A percentile compares a stretch with the other conserved stretches of the same genome.
phyloP scores from a whole-genome alignment of 228 moss, liverwort and hornwort species.

The Sphagnum magellanicum region DNA sequence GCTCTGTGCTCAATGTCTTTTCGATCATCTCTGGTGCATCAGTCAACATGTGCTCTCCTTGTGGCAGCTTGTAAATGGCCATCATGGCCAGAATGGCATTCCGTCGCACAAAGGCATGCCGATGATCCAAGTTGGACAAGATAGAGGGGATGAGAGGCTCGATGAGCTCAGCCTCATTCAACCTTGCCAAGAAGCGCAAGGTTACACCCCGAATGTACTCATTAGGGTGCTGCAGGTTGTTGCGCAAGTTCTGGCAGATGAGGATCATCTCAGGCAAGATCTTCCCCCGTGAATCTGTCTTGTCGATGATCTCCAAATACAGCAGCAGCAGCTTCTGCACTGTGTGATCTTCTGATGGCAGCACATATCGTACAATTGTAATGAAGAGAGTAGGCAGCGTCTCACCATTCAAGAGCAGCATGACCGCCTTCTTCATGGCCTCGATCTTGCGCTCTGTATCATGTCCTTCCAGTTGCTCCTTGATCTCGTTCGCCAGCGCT shows the following conservation, averaged over 20 bases:
- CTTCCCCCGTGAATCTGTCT: constrained; percentile 82
- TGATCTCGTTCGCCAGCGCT: constrained; percentile 85
- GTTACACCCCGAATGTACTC: constrained; percentile 94
- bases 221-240: constrained; percentile 95
- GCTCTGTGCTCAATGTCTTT: constrained; percentile 61
- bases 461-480: constrained; percentile 81
- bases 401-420: constrained; percentile 84
- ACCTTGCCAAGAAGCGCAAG: constrained; percentile 79
- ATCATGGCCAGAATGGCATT: constrained; percentile 86
- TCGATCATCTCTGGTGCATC: constrained; percentile 97
- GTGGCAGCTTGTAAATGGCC: constrained; percentile 83
- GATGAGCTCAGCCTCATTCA: constrained; percentile 90
- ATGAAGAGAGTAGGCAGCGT: constrained; percentile 88
- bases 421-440: constrained; percentile 94
- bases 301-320: constrained; percentile 93
- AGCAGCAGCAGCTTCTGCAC: constrained; percentile 85
- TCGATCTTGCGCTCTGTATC: constrained; percentile 68
- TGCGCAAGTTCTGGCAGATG: constrained; percentile 87
- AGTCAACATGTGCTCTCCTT: constrained; percentile 73
- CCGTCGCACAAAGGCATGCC: constrained; percentile 85
- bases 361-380: constrained; percentile 86
- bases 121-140: constrained; percentile 87
- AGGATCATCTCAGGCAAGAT: constrained; percentile 95
- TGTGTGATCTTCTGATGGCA: constrained; percentile 96
- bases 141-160: constrained; percentile 93